Conservation (phyloP, 1,139 yeast species). For the Taphrina wiesneri region DNA sequence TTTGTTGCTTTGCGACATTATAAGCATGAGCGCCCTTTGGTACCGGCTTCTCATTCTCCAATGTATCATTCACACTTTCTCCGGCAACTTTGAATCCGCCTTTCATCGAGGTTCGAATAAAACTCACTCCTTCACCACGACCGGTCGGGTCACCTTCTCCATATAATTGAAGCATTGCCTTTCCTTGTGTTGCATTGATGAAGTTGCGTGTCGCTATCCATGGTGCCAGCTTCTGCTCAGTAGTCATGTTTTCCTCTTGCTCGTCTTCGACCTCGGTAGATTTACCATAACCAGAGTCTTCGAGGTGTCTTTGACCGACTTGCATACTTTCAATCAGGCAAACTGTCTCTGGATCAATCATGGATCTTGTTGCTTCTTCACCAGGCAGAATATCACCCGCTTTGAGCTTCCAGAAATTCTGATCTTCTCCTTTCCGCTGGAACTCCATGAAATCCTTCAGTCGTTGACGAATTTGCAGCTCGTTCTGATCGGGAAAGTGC, state of each 20-base stretch:
- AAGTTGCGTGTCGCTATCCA: conserved; percentile 93
- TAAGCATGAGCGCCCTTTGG: conserved; percentile 66
- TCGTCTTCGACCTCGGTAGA: conserved; percentile 50
- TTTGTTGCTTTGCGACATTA: conserved; percentile 84
- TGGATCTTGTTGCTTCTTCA: conserved; percentile 75
- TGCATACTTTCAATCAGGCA: conserved; percentile 89
- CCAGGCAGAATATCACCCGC: conserved; percentile 69
- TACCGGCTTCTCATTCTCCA: conserved; percentile 43
- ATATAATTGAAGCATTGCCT: conserved; percentile 91
- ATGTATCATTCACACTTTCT: conserved; percentile 49
- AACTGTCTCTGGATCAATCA: conserved; percentile 92
- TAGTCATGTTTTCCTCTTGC: conserved; percentile 52
- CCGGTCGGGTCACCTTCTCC: conserved; percentile 99
- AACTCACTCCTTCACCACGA: conserved; percentile 85
- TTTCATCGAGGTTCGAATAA: conserved; percentile 87
- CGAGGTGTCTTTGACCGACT: conserved; percentile 80
- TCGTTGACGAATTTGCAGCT: conserved; percentile 94
- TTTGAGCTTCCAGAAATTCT: conserved; percentile 92
- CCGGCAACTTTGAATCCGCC: conserved; percentile 80
- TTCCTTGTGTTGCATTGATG: conserved; percentile 90
- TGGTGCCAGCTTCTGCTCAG: conserved; percentile 86
- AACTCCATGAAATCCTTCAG: conserved; percentile 97
- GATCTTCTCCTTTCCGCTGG: conserved; percentile 91
- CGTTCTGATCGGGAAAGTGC: conserved; percentile 96
- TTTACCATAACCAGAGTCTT: conserved; percentile 65